Percentiles rank a stretch among this genome's conserved stretches.
These are phyloP conservation scores for Ceratocystis variospora DNA, from an alignment of 2,329 filamentous ascomycete genomes.

Conservation along the genomic window DNA sequence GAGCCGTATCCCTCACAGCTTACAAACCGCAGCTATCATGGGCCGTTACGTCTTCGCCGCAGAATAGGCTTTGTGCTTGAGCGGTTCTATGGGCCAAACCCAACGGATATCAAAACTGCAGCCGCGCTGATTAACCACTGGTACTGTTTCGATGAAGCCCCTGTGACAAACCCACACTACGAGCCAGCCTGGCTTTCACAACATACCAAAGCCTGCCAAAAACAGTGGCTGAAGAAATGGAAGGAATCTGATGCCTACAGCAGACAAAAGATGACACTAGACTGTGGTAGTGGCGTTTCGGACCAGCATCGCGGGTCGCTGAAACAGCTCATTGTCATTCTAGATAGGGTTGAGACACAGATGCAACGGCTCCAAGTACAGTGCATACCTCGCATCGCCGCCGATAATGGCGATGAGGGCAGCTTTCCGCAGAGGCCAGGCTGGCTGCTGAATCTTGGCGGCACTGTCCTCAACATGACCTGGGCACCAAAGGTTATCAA, in stretches of 20 bases:
- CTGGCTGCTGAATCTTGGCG: slow-evolving; percentile 42
- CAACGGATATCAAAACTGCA: slow-evolving; percentile 21
- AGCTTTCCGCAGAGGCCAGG: slow-evolving; percentile 27
- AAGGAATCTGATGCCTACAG: neutral
- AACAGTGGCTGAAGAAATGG: slow-evolving; percentile 13
- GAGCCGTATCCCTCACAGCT: slow-evolving; percentile 25
- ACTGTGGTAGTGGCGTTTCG: slow-evolving; percentile 23
- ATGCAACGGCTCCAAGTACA: slow-evolving; percentile 23
- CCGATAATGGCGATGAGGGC: slow-evolving; percentile 18
- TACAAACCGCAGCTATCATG: slow-evolving; percentile 26
- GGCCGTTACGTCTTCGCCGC: slow-evolving; percentile 25
- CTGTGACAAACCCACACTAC: slow-evolving; percentile 12
- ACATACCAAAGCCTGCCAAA: slow-evolving; percentile 19
- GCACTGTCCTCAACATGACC: slow-evolving; percentile 38
- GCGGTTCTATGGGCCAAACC: slow-evolving; percentile 22
- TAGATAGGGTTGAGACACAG: slow-evolving; percentile 24
- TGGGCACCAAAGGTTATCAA: slow-evolving; percentile 35
- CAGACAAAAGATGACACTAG: slow-evolving; percentile 16
- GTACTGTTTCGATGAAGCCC: slow-evolving; percentile 26
- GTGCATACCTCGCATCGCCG: neutral
- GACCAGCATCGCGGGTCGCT: slow-evolving; percentile 24
- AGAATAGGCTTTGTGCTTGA: slow-evolving; percentile 22
- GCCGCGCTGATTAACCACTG: slow-evolving; percentile 24
- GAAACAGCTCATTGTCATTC: slow-evolving; percentile 25
- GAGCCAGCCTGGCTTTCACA: slow-evolving; percentile 21